Evolutionary conservation across 2,329 filamentous ascomycete species (phyloP), one percentile per base, ranked within the genome.

Genomic region (Gnomoniopsis sp.): DNA sequence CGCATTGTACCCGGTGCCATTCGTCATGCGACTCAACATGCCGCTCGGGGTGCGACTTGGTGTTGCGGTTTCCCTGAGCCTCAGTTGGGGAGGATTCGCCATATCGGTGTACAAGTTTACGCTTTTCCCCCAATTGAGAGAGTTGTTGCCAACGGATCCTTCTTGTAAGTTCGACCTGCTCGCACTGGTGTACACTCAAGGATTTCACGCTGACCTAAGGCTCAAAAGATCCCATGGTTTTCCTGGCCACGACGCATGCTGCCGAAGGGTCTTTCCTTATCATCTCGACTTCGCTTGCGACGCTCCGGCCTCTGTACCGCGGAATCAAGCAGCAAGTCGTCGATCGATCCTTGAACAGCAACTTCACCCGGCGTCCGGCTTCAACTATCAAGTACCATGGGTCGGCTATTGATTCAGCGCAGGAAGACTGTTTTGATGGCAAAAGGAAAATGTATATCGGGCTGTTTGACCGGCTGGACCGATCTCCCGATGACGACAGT

Each of bases 11-110:
- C 69, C 69, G 6, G 64, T 71, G 3, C 68, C 68, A 4, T 67
- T 69, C 22, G 59, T 71, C n/a, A 71, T 71, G 68, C 65, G 68
- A 21, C 52, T 70, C 15, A 68, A 69, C 49, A 71, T 71, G 68
- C 66, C 67, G 22, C 55, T 70, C 12, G 67, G 62, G 51, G 59
- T 30, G 21, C 67, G 68, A 22, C 38, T 71, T 6, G 62, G 65
- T 2, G 65, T 69, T 41, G 63, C 67, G 10, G 30, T 55, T 8
- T 66, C 68, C 17, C 53, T 70, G 26, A 65, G 68, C 46, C 59
- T 70, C 3, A 66, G 67, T 38, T 58, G 61, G 11, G 56, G 69
- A 1, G 69, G 68, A 10, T 69, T 65, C 33, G 63, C 67, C 2
- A 66, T 65, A 14, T 70, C 69, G 6, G 62, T 70, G 14, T 66